Percentiles rank a stretch among this genome's conserved stretches.
Conservation (phyloP, 1,139 yeast genomes). For the Diutina pseudorugosa region DNA sequence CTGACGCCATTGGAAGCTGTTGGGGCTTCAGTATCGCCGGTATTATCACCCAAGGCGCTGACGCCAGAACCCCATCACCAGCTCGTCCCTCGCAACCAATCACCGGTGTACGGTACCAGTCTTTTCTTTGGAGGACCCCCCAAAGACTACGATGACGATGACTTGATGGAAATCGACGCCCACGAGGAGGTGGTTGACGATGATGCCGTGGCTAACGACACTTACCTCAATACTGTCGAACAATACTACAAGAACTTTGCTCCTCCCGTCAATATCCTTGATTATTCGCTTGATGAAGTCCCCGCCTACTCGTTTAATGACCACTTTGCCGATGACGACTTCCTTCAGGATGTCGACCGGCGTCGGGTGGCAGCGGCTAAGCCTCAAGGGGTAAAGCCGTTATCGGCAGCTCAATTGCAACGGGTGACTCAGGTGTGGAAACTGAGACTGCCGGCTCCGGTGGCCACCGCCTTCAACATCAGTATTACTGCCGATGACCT, state of each 20-base stretch:
- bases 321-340: neutral
- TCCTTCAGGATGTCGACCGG: neutral
- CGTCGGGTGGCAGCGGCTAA: neutral
- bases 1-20: neutral
- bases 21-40: neutral
- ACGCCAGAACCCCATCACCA: neutral
- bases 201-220: neutral
- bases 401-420: neutral
- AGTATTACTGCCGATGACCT: slow-evolving; percentile 60
- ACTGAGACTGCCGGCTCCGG: neutral
- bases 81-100: neutral
- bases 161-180: slow-evolving; percentile 1
- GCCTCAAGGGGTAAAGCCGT: neutral
- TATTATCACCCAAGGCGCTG: neutral
- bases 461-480: slow-evolving; percentile 22
- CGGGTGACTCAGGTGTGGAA: neutral
- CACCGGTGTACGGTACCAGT: neutral
- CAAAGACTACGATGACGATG: neutral
- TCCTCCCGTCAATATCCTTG: neutral
- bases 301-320: neutral
- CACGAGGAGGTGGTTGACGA: neutral
- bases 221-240: neutral
- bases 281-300: neutral
- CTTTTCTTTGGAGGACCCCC: neutral
- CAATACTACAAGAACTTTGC: neutral